Evolutionary conservation across 2,329 filamentous ascomycete species (phyloP), one percentile per base, ranked within the genome.

Genomic region (Stachybotrys chartarum): DNA sequence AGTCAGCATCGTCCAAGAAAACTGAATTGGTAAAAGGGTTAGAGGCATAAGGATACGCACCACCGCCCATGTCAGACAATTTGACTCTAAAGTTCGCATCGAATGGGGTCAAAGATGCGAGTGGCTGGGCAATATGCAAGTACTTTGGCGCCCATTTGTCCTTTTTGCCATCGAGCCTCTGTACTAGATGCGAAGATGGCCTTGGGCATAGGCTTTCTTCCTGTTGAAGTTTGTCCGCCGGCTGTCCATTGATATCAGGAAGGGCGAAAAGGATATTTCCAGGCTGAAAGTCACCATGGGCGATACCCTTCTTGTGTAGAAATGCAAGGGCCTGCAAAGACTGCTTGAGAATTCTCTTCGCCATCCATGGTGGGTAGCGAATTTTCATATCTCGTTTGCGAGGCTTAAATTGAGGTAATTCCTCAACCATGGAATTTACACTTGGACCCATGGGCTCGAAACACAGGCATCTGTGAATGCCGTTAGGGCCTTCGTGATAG

Each of bases 281-380:
- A 14, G 69, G 68, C 50, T 71, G 69, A 32, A 72, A 64, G 51
- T 72, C 73, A 58, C 74, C 71, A 63, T 77, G 72, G 44, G 67
- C 66, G 57, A 76, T 68, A 18, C 67, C 65, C 39, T 68, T 64
- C 45, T 68, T 56, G 53, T 77, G 72, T n/a, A 78, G 62, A 59
- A 65, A 62, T 49, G 64, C 62, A 47, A 77, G 63, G 45, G 68
- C 70, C 42, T 66, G 56, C 32, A 77, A 58, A 54, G 65, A 63
- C 60, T 76, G 72, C 55, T 71, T 71, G 11, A 72, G 65, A 62
- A 75, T 72, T 17, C 32, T 55, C 61, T 73, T 77, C 12, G 74
- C 74, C 57, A 77, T 70, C 56, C 61, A 58, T 31, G 64, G 68
- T 5, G 74, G 73, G 53, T 69, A 76, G 62, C 64, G 74, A 65